Conservation (phyloP, 2,329 filamentous ascomycete genomes). For the Stagonosporopsis rhizophila region DNA sequence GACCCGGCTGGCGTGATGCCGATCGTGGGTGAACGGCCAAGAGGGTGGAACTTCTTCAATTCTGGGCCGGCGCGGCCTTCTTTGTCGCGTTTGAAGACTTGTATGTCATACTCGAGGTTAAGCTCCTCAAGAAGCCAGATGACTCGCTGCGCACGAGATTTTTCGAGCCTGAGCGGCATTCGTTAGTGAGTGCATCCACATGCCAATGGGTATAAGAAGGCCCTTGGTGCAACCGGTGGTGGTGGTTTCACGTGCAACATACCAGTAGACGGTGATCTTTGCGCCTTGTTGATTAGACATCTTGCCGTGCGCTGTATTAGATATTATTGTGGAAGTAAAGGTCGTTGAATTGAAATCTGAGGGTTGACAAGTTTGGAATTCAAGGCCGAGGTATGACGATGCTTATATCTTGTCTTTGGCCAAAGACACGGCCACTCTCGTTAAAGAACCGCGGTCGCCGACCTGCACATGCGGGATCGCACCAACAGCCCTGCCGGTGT, state of each 20-base stretch:
- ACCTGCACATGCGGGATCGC: not conserved
- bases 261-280: constrained; percentile 49
- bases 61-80: constrained; percentile 76
- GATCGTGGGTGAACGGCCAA: constrained; percentile 87
- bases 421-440: constrained; percentile 1
- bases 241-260: constrained; percentile 22
- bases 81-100: constrained; percentile 74
- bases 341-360: not conserved
- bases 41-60: constrained; percentile 78
- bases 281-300: constrained; percentile 40
- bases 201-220: not conserved
- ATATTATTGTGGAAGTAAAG: not conserved
- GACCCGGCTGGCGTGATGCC: constrained; percentile 62
- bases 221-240: not conserved
- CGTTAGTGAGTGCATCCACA: not conserved
- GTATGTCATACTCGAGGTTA: constrained; percentile 77
- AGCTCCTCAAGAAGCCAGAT: constrained; percentile 88
- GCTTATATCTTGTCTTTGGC: constrained; percentile 12
- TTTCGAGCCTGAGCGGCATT: constrained; percentile 69
- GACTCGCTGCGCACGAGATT: constrained; percentile 82
- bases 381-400: not conserved
- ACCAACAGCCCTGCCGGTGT: not conserved
- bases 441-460: constrained; percentile 13
- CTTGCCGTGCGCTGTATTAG: not conserved
- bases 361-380: not conserved